These are phyloP conservation scores for Neurospora discreta DNA, from an alignment of 495 filamentous ascomycete species.

Conservation along the genomic window DNA sequence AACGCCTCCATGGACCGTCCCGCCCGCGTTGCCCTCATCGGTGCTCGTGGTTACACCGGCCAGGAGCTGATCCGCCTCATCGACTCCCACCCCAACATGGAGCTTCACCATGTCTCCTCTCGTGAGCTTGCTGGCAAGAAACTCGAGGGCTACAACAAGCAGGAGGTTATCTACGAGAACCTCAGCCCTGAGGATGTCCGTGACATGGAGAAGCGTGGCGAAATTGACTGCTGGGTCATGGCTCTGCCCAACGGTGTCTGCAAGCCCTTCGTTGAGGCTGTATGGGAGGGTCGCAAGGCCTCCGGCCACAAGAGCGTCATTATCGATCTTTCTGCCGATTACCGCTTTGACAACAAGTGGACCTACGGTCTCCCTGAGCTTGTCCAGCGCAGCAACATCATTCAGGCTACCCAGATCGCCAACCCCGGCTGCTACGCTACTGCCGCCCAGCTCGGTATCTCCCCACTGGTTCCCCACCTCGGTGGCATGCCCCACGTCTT, in stretches of 20 bases:
- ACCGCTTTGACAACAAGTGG: conserved; percentile 84
- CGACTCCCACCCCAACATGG: conserved; percentile 87
- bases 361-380: conserved; percentile 94
- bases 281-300: conserved; percentile 54
- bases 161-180: conserved; percentile 90
- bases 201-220: conserved; percentile 79
- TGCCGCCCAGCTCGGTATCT: conserved; percentile 85
- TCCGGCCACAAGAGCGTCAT: conserved; percentile 64
- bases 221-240: conserved; percentile 98
- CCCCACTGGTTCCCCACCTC: conserved; percentile 69
- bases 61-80: conserved; percentile 85
- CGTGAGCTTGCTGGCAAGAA: conserved; percentile 86
- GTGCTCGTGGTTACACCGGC: conserved; percentile 91
- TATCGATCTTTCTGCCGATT: conserved; percentile 89
- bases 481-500: conserved; percentile 77
- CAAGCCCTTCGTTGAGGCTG: conserved; percentile 89
- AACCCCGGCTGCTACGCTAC: conserved; percentile 98
- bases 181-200: conserved; percentile 81
- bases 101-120: conserved; percentile 87
- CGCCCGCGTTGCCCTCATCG: conserved; percentile 81
- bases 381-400: conserved; percentile 63
- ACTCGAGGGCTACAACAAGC: conserved; percentile 83
- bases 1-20: conserved; percentile 76
- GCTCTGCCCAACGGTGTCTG: conserved; percentile 95
- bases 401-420: conserved; percentile 73